phyloP scores from a whole-genome alignment of 192 early-diverging fungal species.

The Backusella westeae region DNA sequence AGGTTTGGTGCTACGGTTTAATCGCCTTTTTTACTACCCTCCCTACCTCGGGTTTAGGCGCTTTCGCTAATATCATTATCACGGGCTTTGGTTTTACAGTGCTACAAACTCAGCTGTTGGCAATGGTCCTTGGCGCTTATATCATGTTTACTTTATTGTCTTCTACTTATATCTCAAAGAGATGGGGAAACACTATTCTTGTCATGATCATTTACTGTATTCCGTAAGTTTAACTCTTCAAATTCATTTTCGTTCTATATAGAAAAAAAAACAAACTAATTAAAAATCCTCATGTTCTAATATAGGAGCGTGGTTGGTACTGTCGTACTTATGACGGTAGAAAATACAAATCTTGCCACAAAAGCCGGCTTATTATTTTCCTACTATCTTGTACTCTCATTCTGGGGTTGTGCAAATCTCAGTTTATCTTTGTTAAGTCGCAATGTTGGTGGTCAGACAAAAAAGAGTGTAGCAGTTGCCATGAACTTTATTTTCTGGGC shows the following conservation, averaged over 20 bases:
- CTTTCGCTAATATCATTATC: slow-evolving; percentile 23
- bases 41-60: slow-evolving; percentile 17
- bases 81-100: slow-evolving; percentile 20
- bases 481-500: slow-evolving; percentile 24
- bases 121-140: slow-evolving; percentile 19
- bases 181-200: slow-evolving; percentile 7
- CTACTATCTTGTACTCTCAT: slow-evolving; percentile 20
- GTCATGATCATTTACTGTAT: slow-evolving; percentile 18
- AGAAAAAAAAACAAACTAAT: not conserved
- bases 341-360: slow-evolving; percentile 11
- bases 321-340: slow-evolving; percentile 20
- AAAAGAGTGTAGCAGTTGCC: slow-evolving; percentile 15
- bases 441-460: slow-evolving; percentile 26
- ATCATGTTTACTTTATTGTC: slow-evolving; percentile 12
- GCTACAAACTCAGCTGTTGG: slow-evolving; percentile 19
- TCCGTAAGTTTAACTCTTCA: slow-evolving; percentile 9
- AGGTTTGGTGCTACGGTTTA: slow-evolving; percentile 16
- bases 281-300: not conserved
- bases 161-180: slow-evolving; percentile 17
- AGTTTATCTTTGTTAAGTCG: slow-evolving; percentile 16
- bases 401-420: slow-evolving; percentile 22
- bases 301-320: slow-evolving; percentile 19
- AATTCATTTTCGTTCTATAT: not conserved
- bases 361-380: slow-evolving; percentile 16
- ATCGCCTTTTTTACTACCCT: slow-evolving; percentile 18